Base-by-base conservation (phyloP, 2,329 filamentous ascomycete species). In the Metarhizium anisopliae region DNA sequence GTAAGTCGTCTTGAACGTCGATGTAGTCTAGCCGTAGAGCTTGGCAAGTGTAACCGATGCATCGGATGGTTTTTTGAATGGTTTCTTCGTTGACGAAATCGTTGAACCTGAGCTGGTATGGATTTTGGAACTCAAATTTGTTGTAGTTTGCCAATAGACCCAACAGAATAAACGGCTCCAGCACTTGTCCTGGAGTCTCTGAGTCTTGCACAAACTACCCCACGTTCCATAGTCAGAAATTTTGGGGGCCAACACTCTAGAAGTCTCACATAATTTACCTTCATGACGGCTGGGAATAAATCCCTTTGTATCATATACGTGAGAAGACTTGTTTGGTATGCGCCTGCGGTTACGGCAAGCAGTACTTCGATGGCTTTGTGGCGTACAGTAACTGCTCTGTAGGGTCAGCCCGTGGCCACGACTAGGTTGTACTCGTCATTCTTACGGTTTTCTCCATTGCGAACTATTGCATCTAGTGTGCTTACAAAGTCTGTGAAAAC, bases 111-210 rank as follows among this genome's bases (percentile, higher is more conserved):
- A 95, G 76, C 64, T 94, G 87, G 65, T 99, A 99, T 0, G 93
- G 93, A 63, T 99, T 99, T 68, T 96, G 92, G 56, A 95, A 93
- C 71, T 99, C 94, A 66, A 99, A 99, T 70, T 97, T 99, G 80
- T 99, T 97, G 79, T 97, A 97, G 73, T 97, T 99, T 61, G 90
- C 89, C 54, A 99, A 77, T 4, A 97, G 78, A 13, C 93, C 93
- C 20, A 96, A 78, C 10, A 97, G 80, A 14, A 87, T 83, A 62
- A 96, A 91, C 0, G 93, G 87, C 57, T 89, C 82, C 47, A 90
- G 81, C 56, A 82, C 83, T 64, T 80, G 78, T 18, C 77, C 74
- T 38, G 82, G 77, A 29, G 80, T 78, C 58, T 90, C 85, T 49
- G 85, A 81, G 61, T 95, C 90, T 74, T 94, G 87, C 58, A 95